phyloP scores from a whole-genome alignment of 1,284 basidiomycete species.

The Gomphus bonarii region DNA sequence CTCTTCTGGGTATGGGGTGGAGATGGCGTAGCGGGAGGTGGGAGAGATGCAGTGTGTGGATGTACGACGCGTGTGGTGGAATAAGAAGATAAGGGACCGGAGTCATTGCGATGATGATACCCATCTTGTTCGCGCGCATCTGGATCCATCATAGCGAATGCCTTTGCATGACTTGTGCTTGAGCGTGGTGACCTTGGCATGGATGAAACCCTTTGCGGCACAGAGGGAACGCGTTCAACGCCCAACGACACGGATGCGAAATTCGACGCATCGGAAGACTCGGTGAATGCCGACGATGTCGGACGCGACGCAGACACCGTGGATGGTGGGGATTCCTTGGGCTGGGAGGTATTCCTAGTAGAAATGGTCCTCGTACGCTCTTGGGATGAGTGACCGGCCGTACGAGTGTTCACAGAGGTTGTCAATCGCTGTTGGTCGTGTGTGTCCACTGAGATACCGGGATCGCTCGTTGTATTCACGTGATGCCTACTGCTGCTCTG shows the following conservation, averaged over 20 bases:
- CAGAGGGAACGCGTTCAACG: neutral
- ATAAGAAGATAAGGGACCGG: constrained; percentile 15
- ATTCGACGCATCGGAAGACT: constrained; percentile 4
- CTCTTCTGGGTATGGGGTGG: constrained; percentile 2
- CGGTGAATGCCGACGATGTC: neutral
- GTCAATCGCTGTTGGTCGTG: neutral
- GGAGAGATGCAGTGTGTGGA: constrained; percentile 11
- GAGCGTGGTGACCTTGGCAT: constrained; percentile 10
- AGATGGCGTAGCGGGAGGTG: constrained; percentile 15
- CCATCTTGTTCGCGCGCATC: constrained; percentile 34
- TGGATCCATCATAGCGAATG: constrained; percentile 59
- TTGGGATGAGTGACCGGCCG: neutral
- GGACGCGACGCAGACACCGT: constrained; percentile 2
- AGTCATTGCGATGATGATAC: constrained; percentile 17
- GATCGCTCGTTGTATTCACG: neutral
- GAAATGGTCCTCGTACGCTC: neutral
- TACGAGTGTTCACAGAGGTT: neutral
- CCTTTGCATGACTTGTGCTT: constrained; percentile 63
- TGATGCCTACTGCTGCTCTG: neutral
- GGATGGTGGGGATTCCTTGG: constrained; percentile 9
- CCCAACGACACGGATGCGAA: neutral
- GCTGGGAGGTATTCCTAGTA: neutral
- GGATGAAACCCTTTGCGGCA: neutral
- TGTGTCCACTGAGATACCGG: neutral
- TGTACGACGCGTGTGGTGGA: constrained; percentile 5